A percentile compares a stretch with the other conserved stretches of the same genome.
Evolutionary conservation across 257 asterid species (phyloP).

Genomic region (Nicotiana tomentosiformis): DNA sequence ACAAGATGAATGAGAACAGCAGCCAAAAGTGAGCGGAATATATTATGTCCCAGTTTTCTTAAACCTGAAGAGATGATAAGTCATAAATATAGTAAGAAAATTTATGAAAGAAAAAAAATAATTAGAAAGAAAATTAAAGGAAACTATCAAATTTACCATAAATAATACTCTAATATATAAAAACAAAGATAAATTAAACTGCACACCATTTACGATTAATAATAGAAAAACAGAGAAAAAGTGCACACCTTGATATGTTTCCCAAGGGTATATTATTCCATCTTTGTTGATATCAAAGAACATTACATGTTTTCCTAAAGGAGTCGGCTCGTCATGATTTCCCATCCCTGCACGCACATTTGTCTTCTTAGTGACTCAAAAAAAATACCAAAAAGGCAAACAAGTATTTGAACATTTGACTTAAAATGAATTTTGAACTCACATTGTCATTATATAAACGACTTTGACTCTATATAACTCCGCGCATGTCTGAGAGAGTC

Average conservation of each 20-base stretch:
- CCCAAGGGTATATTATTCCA: slow-evolving; percentile 51
- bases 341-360: background rate
- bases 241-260: slow-evolving; percentile 44
- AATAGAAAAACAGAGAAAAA: background rate
- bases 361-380: too few species aligned
- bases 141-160: background rate
- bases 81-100: background rate
- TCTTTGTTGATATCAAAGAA: slow-evolving; percentile 59
- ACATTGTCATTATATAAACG: too few species aligned
- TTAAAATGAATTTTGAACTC: too few species aligned
- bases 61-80: slow-evolving; percentile 44
- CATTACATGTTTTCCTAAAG: slow-evolving; percentile 46
- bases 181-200: background rate
- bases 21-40: slow-evolving; percentile 48
- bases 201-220: too few species aligned
- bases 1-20: slow-evolving; percentile 64
- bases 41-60: slow-evolving; percentile 62
- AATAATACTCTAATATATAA: too few species aligned
- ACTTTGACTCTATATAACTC: too few species aligned
- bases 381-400: too few species aligned
- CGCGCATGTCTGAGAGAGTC: too few species aligned
- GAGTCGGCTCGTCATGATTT: slow-evolving; percentile 22
- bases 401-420: too few species aligned
- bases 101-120: background rate
- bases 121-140: background rate